Percentiles rank a stretch among this genome's conserved stretches.
These are phyloP conservation scores for Micromonas pusilla DNA, from an alignment of 139 green algal species.

Conservation along the genomic window DNA sequence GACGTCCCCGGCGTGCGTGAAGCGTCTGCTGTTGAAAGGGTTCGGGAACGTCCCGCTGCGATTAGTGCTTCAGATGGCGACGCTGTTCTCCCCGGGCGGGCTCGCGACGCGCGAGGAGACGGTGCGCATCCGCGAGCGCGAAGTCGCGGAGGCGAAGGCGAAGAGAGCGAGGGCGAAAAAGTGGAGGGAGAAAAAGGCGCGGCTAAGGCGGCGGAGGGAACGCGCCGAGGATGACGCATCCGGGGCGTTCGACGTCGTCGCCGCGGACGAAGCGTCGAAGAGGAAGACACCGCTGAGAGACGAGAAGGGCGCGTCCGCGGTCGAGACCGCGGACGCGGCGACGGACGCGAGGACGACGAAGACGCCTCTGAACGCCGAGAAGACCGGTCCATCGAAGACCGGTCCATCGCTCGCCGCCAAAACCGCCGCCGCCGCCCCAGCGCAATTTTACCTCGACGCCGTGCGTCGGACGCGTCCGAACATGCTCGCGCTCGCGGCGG, in stretches of 20 bases:
- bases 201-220: no score
- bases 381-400: not conserved
- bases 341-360: not conserved
- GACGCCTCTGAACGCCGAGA: not conserved
- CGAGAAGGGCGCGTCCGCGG: not conserved
- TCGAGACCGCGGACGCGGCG: no score
- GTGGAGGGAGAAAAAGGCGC: no score
- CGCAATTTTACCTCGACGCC: constrained; percentile 8
- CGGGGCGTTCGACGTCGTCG: no score
- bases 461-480: not conserved
- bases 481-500: not conserved
- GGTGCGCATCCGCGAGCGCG: not conserved
- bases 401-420: no score
- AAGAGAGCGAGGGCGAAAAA: not conserved
- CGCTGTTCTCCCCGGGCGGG: constrained; percentile 17
- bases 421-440: no score
- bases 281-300: no score
- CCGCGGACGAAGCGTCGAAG: no score
- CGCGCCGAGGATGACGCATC: no score
- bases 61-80: constrained; percentile 20
- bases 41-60: constrained; percentile 20
- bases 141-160: not conserved
- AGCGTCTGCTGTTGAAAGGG: not conserved
- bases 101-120: not conserved
- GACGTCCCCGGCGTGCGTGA: not conserved